Evolutionary conservation across 495 filamentous ascomycete genomes (phyloP).

Genomic region (Tuber umbilicatum): DNA sequence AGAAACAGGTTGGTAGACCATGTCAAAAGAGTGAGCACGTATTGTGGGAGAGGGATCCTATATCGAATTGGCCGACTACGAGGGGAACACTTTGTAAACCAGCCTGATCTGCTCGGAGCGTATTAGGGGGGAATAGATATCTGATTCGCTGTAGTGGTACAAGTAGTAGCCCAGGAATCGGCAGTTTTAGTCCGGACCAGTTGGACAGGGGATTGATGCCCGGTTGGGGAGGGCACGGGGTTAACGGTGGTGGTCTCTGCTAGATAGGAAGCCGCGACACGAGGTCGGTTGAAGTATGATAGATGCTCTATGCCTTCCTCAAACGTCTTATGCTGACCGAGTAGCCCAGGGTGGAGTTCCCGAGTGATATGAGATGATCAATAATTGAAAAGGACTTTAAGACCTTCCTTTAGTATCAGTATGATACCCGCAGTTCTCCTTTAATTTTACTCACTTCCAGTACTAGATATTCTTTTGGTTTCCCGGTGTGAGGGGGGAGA

Average conservation of each 20-base stretch:
- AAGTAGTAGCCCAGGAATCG: not conserved
- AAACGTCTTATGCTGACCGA: not conserved
- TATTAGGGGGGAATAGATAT: not conserved
- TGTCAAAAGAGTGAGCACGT: not conserved
- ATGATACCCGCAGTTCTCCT: no score
- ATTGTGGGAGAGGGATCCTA: not conserved
- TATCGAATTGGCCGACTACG: not conserved
- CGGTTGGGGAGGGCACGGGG: not conserved
- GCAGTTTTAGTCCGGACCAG: not conserved
- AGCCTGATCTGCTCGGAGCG: not conserved
- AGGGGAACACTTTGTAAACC: not conserved
- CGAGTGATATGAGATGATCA: not conserved
- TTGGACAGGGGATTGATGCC: not conserved
- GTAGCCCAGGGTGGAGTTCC: not conserved
- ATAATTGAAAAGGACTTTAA: not conserved
- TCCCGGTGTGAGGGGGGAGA: not conserved
- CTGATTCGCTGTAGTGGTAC: not conserved
- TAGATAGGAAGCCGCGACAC: not conserved
- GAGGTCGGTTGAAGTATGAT: not conserved
- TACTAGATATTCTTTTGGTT: not conserved
- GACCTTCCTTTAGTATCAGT: not conserved
- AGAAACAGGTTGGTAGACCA: not conserved
- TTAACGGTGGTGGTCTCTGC: not conserved
- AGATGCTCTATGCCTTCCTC: not conserved
- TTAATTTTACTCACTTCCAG: no score